Evolutionary conservation across 129 eudicot genomes (phyloP).

Genomic region (Ambrosia trifida): DNA sequence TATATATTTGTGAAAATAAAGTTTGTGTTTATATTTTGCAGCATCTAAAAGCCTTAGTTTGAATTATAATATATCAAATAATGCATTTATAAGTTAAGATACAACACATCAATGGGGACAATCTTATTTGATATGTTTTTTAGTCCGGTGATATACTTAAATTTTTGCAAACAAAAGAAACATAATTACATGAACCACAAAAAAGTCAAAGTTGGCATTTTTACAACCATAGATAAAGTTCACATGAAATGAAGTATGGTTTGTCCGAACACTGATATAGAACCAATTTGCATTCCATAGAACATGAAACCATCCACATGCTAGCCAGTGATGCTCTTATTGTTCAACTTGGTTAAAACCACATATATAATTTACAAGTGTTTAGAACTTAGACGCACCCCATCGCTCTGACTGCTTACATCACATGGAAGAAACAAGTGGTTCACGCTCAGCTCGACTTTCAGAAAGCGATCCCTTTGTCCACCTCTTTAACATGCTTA

Average conservation of each 20-base stretch:
- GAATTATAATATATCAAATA: too few relatives aligned
- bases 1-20: too few relatives aligned
- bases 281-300: not conserved
- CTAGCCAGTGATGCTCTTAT: conserved; percentile 8
- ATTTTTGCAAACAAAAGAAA: not conserved
- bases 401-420: not conserved
- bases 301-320: conserved; percentile 24
- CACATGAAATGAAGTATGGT: not conserved
- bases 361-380: not conserved
- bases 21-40: too few relatives aligned
- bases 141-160: not conserved
- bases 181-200: conserved; percentile 1
- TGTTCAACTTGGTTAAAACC: conserved; percentile 6
- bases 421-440: conserved; percentile 46
- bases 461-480: conserved; percentile 59
- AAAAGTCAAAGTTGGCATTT: not conserved
- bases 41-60: too few relatives aligned
- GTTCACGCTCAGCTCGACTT: conserved; percentile 32
- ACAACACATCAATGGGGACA: too few relatives aligned
- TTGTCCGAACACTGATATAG: not conserved
- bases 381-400: conserved; percentile 17
- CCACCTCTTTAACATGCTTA: conserved; percentile 91
- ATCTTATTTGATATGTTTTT: not conserved
- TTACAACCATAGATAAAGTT: not conserved
- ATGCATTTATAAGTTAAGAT: too few relatives aligned